Evolutionary conservation across 257 asterid species (phyloP).

Genomic region (Solanum etuberosum): DNA sequence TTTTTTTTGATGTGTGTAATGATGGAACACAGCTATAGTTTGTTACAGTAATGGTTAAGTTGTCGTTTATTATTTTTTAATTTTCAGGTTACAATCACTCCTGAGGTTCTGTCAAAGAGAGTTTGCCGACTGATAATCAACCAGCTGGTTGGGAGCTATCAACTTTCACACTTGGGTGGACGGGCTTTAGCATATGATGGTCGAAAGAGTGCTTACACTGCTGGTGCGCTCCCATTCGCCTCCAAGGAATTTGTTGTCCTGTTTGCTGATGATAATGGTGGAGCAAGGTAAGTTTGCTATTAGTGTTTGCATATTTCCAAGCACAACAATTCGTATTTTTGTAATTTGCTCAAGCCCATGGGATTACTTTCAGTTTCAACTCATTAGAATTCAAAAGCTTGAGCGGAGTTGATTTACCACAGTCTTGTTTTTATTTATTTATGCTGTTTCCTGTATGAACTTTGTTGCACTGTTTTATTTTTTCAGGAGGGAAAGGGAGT

Average conservation of each 20-base stretch:
- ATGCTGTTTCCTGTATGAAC: not conserved
- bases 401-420: not conserved
- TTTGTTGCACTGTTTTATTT: not conserved
- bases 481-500: conserved; percentile 53
- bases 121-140: conserved; percentile 34
- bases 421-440: not conserved
- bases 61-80: not conserved
- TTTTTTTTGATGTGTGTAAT: not conserved
- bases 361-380: not conserved
- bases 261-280: conserved; percentile 20
- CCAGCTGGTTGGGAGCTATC: conserved; percentile 12
- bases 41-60: not conserved
- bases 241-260: conserved; percentile 52
- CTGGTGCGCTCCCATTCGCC: conserved; percentile 51
- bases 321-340: not conserved
- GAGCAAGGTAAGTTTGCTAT: conserved; percentile 14
- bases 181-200: conserved; percentile 63
- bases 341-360: not conserved
- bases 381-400: not conserved
- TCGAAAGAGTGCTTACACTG: conserved; percentile 54
- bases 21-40: not conserved
- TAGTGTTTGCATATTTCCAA: not conserved
- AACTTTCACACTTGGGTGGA: conserved; percentile 31
- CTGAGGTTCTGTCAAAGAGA: conserved; percentile 53
- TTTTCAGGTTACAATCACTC: conserved; percentile 47